A percentile compares a stretch with the other conserved stretches of the same genome.
Conservation (phyloP, 2,329 filamentous ascomycete genomes). For the Metarhizium sp. region DNA sequence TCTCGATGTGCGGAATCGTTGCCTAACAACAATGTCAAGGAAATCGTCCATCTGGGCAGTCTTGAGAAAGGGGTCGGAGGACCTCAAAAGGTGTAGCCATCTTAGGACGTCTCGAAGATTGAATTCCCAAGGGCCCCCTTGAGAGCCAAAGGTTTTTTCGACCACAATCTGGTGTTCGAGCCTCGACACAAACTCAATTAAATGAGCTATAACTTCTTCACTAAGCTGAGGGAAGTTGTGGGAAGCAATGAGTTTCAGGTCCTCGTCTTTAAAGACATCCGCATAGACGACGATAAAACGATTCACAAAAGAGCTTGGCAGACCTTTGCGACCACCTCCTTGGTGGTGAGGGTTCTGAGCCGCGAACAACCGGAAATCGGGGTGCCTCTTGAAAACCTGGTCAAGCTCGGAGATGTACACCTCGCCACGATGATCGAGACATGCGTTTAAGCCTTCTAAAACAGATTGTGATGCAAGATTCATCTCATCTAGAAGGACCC, state of each 20-base stretch:
- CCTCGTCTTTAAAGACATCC: slow-evolving; percentile 73
- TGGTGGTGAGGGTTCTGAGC: slow-evolving; percentile 98
- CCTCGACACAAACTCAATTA: slow-evolving; percentile 74
- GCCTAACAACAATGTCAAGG: slow-evolving; percentile 71
- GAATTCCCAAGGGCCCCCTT: slow-evolving; percentile 86
- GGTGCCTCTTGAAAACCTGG: slow-evolving; percentile 84
- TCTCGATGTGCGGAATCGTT: slow-evolving; percentile 67
- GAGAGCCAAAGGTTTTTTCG: slow-evolving; percentile 46
- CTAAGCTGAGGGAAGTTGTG: slow-evolving; percentile 63
- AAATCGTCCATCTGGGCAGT: slow-evolving; percentile 60
- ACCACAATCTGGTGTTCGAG: slow-evolving; percentile 64
- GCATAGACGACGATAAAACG: slow-evolving; percentile 97
- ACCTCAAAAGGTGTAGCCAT: slow-evolving; percentile 62
- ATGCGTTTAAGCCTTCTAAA: slow-evolving; percentile 90
- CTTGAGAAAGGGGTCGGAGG: slow-evolving; percentile 47
- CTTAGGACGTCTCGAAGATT: slow-evolving; percentile 84
- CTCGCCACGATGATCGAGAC: slow-evolving; percentile 90
- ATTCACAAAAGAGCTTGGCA: slow-evolving; percentile 94
- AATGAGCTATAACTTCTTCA: slow-evolving; percentile 46
- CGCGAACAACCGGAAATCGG: slow-evolving; percentile 87
- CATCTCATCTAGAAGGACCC: slow-evolving; percentile 98
- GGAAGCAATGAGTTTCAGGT: slow-evolving; percentile 72
- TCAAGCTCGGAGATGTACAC: slow-evolving; percentile 94
- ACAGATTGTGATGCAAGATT: slow-evolving; percentile 96
- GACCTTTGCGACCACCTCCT: slow-evolving; percentile 86